Evolutionary conservation across 345 rosid genomes (phyloP).

Genomic region (thale cress (Arabidopsis thaliana)): TAIR10.1 NC_003070.9:5718001-5718500

Average conservation of each 20-base stretch:
- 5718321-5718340: conserved; percentile 90
- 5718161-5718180: conserved; percentile 98
- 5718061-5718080: neutral
- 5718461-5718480: conserved; percentile 11
- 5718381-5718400: conserved; percentile 63
- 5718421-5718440: conserved; percentile 99
- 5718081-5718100: conserved; percentile 20
- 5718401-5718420: conserved; percentile 97
- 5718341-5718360: conserved; percentile 98
- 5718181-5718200: conserved; percentile 95
- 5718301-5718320: conserved; percentile 86
- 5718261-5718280: conserved; percentile 97
- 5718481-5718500: conserved; percentile 28
- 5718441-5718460: conserved; percentile 58
- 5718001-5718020: conserved; percentile 99
- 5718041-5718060: conserved; percentile 12
- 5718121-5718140: conserved; percentile 33
- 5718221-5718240: conserved; percentile 99
- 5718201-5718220: conserved; percentile 98
- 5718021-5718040: conserved; percentile 63
- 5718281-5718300: conserved; percentile 97
- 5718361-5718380: conserved; percentile 75
- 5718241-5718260: conserved; percentile 93
- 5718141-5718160: conserved; percentile 93
- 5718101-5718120: conserved; percentile 25